Percentiles rank a stretch among this genome's conserved stretches.
Evolutionary conservation across 768 basidiomycete genomes (phyloP).

Genomic region (Fibroporia radiculosa): DNA sequence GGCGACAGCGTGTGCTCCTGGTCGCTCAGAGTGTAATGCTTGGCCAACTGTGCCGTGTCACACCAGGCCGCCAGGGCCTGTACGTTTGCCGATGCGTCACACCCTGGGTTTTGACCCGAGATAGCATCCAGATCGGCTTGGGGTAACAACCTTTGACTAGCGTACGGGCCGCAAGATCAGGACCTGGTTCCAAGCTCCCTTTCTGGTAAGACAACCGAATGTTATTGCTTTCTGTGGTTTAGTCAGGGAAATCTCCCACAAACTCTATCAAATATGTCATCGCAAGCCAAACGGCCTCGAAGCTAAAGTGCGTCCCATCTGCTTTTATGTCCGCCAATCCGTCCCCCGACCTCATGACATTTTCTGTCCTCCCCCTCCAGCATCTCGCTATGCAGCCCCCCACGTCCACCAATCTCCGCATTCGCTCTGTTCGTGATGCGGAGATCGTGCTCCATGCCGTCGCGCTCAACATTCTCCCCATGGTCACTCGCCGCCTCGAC

Average conservation of each 20-base stretch:
- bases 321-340: not conserved
- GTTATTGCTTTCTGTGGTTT: not conserved
- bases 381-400: constrained; percentile 25
- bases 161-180: not conserved
- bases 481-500: constrained; percentile 31
- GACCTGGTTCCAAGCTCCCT: not conserved
- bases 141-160: not conserved
- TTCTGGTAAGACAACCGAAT: not conserved
- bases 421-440: constrained; percentile 29
- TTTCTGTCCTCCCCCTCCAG: constrained; percentile 9
- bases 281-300: not conserved
- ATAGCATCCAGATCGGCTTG: not conserved
- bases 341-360: constrained; percentile 7
- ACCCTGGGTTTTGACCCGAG: no score
- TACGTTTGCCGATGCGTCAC: no score
- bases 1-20: no score
- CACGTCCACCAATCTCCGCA: constrained; percentile 27
- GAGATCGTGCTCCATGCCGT: constrained; percentile 34
- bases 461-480: constrained; percentile 22
- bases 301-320: not conserved
- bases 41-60: no score
- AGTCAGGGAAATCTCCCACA: not conserved
- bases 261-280: constrained; percentile 4
- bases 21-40: no score
- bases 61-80: no score